A percentile compares a stretch with the other conserved stretches of the same genome.
These are phyloP conservation scores for Leptomonas pyrrhocoris DNA, from an alignment of 208 protist genomes.

Conservation along the genomic window DNA sequence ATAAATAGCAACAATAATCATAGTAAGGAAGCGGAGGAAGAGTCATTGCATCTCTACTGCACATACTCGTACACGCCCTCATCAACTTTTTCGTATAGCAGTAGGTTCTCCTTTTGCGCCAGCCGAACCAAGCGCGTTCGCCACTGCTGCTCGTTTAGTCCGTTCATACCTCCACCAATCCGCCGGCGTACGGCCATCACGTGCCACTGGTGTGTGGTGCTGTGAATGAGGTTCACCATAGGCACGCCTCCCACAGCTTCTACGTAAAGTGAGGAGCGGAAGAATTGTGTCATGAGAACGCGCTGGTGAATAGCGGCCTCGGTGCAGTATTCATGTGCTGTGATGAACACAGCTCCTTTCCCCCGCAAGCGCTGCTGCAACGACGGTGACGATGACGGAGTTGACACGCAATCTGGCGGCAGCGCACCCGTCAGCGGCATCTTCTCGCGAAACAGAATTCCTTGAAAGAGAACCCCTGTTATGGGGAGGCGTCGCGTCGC, in stretches of 20 bases:
- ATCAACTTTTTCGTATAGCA: slow-evolving; percentile 69
- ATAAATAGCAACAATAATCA: no score
- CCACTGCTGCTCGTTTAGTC: neutral
- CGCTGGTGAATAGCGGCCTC: slow-evolving; percentile 51
- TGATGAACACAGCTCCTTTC: slow-evolving; percentile 33
- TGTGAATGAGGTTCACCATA: slow-evolving; percentile 31
- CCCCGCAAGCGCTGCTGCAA: neutral
- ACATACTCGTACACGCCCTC: slow-evolving; percentile 65
- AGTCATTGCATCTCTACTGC: neutral
- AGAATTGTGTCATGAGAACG: slow-evolving; percentile 67
- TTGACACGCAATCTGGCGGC: neutral
- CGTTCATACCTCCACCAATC: slow-evolving; percentile 9
- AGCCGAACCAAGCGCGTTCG: slow-evolving; percentile 28
- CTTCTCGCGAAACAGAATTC: slow-evolving; percentile 41
- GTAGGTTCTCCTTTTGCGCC: slow-evolving; percentile 47
- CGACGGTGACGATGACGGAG: neutral
- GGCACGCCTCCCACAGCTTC: slow-evolving; percentile 35
- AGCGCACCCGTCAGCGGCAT: neutral
- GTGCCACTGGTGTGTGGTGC: slow-evolving; percentile 40
- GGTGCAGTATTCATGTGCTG: slow-evolving; percentile 49
- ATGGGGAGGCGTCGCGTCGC: slow-evolving; percentile 66
- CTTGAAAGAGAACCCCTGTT: slow-evolving; percentile 55
- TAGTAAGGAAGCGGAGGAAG: slow-evolving; percentile 1
- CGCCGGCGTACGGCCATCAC: slow-evolving; percentile 63
- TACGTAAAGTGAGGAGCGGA: slow-evolving; percentile 50